These are phyloP conservation scores for Xylaria polymorpha DNA, from an alignment of 2,329 filamentous ascomycete species.

Conservation along the genomic window DNA sequence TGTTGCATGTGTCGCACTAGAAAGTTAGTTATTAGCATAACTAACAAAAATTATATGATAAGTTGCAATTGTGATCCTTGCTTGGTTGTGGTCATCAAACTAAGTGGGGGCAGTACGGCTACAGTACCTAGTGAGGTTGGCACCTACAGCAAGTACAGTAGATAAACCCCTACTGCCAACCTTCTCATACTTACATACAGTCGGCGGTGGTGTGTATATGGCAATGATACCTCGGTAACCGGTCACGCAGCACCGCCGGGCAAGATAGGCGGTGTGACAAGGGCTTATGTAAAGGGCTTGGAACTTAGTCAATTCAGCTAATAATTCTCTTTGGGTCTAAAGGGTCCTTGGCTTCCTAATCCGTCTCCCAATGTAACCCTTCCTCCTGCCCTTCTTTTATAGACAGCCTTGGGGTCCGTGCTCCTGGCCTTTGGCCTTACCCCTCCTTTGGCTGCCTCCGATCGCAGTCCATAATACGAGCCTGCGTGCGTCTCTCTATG, in stretches of 20 bases:
- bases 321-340: no score
- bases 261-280: constrained; percentile 7
- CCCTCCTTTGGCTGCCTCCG: no score
- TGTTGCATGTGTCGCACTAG: neutral
- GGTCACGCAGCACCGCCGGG: neutral
- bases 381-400: no score
- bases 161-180: neutral
- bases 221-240: neutral
- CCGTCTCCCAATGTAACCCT: no score
- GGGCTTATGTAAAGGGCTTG: no score
- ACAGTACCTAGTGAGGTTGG: neutral
- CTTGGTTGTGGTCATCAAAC: constrained; percentile 3
- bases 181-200: neutral
- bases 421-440: no score
- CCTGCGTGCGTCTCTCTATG: no score
- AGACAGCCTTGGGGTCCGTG: no score
- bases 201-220: neutral
- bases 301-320: no score
- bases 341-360: no score
- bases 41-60: neutral
- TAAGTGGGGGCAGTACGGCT: constrained; percentile 15
- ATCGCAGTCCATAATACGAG: no score
- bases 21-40: neutral
- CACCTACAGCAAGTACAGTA: neutral
- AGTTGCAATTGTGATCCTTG: constrained; percentile 3